These are phyloP conservation scores for Pseudomassariella vexata DNA, from an alignment of 2,329 filamentous ascomycete genomes.

Conservation along the genomic window DNA sequence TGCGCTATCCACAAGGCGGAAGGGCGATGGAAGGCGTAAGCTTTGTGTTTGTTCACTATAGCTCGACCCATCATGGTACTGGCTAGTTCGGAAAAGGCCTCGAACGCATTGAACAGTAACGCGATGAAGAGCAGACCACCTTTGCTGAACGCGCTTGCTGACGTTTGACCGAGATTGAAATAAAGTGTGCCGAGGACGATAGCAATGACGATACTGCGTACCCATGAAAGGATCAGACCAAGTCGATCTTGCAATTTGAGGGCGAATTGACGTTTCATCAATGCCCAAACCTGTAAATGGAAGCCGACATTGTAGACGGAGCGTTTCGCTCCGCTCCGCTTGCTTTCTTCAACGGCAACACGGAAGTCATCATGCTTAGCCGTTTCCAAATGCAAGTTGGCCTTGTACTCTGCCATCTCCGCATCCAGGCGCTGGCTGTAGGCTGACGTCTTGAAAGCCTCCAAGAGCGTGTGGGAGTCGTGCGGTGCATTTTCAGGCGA, in stretches of 20 bases:
- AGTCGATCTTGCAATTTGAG: slow-evolving; percentile 85
- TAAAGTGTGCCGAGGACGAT: slow-evolving; percentile 78
- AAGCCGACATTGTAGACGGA: slow-evolving; percentile 83
- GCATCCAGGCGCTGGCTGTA: slow-evolving; percentile 49
- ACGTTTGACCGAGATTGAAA: slow-evolving; percentile 60
- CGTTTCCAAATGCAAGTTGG: slow-evolving; percentile 57
- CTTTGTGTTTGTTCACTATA: slow-evolving; percentile 78
- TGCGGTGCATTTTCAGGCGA: slow-evolving; percentile 63
- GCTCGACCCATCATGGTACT: slow-evolving; percentile 69
- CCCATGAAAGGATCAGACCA: slow-evolving; percentile 68
- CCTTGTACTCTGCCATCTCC: slow-evolving; percentile 67
- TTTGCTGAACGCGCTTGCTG: slow-evolving; percentile 70
- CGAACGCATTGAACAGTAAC: slow-evolving; percentile 81
- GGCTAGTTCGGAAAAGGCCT: slow-evolving; percentile 73
- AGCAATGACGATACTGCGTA: slow-evolving; percentile 62
- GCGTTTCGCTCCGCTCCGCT: slow-evolving; percentile 66
- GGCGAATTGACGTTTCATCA: slow-evolving; percentile 78
- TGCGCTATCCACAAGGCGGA: slow-evolving; percentile 80
- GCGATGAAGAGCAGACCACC: slow-evolving; percentile 77
- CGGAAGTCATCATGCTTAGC: slow-evolving; percentile 71
- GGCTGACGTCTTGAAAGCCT: slow-evolving; percentile 63
- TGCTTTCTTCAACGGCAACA: slow-evolving; percentile 68
- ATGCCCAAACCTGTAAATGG: slow-evolving; percentile 73
- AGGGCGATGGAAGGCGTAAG: slow-evolving; percentile 77
- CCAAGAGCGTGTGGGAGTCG: slow-evolving; percentile 58